Evolutionary conservation across 768 basidiomycete genomes (phyloP), one percentile per base, ranked within the genome.

Genomic region (Xerocomellus dryophilus): DNA sequence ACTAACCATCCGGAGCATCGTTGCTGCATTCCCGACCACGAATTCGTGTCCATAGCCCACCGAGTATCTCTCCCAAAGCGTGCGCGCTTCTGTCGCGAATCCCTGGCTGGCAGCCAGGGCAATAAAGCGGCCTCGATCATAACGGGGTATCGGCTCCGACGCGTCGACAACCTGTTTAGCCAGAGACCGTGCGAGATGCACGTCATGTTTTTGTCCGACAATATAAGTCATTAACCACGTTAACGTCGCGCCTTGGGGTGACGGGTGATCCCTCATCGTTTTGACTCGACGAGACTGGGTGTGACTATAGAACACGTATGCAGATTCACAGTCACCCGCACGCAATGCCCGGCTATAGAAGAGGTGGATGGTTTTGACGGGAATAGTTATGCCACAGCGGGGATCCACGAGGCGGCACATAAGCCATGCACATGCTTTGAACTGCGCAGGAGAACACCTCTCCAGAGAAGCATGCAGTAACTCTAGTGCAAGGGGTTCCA

Each of bases 1-100:
- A 58, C 76, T 75, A 31, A 79, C 77, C 64, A 80, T 50, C 27
- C 76, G 72, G 9, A 78, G 54, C 68, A 75, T 71, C 53, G 71
- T 66, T 18, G 66, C 66, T 20, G 79, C 71, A 57, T 78, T 73
- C 17, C 76, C 78, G 10, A 73, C 66, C 27, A 88, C 74, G 3
- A 72, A 48, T 15, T 64, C 59, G 18, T 61, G 72, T 44, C 79
- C 77, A 47, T 56, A 65, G 20, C 79, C 80, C 38, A 57, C 61
- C 1, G 79, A 68, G 62, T 80, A 84, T 56, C 76, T 74, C 58
- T 81, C 78, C 83, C 84, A 89, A 17, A 89, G 74, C 8, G 63
- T 59, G 18, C 83, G 74, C 20, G 85, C 80, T 15, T 76, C 64
- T 6, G 57, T 65, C 5, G 76, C 75, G 43, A 81, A 78, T 8